Conservation (phyloP, 805 yeast species). For the Zygosaccharomyces pseudorouxii region DNA sequence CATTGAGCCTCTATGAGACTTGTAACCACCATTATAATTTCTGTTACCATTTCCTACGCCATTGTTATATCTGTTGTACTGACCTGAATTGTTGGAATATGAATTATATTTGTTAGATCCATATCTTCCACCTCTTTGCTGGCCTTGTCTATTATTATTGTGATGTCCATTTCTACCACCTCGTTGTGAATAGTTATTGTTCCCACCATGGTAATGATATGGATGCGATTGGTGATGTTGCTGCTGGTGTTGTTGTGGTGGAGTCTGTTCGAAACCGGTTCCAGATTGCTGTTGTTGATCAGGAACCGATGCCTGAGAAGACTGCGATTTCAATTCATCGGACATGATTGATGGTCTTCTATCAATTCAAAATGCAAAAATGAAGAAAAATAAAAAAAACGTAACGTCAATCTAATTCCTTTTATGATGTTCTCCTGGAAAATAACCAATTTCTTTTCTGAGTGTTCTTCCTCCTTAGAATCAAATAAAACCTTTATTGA, state of each 20-base stretch:
- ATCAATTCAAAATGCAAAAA: not conserved
- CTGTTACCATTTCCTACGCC: constrained; percentile 10
- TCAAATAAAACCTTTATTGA: not conserved
- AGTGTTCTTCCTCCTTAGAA: not conserved
- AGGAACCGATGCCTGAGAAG: constrained; percentile 5
- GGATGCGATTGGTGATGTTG: constrained; percentile 9
- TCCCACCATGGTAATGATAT: constrained; percentile 6
- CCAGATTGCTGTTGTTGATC: constrained; percentile 6
- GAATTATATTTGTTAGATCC: constrained; percentile 14
- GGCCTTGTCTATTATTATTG: constrained; percentile 10
- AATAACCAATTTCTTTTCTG: not conserved
- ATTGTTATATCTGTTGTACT: constrained; percentile 15
- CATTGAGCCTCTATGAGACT: constrained; percentile 13
- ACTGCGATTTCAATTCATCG: constrained; percentile 12
- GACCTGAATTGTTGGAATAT: constrained; percentile 9
- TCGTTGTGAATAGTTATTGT: constrained; percentile 10
- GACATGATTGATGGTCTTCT: constrained; percentile 11
- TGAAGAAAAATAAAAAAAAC: not conserved
- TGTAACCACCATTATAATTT: constrained; percentile 14
- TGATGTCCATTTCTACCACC: constrained; percentile 11
- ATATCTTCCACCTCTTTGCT: constrained; percentile 14
- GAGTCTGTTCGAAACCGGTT: not conserved
- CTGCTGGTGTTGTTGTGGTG: not conserved
- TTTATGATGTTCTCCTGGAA: not conserved
- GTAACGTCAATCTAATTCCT: not conserved